These are phyloP conservation scores for Chytriomyces confervae DNA, from an alignment of 192 early-diverging fungal species.

Conservation along the genomic window DNA sequence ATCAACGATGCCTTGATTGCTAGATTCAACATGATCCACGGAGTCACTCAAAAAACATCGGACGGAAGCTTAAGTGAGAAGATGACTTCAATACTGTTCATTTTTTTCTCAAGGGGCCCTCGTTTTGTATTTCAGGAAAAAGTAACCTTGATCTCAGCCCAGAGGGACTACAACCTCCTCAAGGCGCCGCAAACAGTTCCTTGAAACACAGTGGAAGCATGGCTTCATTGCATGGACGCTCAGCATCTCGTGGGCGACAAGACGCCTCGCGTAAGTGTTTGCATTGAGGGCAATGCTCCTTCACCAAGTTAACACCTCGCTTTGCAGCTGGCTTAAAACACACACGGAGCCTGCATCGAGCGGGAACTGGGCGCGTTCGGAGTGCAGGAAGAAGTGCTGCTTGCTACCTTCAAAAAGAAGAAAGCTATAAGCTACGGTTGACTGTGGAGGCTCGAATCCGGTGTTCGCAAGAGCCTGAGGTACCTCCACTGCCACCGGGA, in stretches of 20 bases:
- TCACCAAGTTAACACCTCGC: background rate
- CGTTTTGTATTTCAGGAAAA: too few relatives aligned
- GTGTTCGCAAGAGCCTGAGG: constrained; percentile 13
- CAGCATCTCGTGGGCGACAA: constrained; percentile 14
- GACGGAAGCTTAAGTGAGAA: too few relatives aligned
- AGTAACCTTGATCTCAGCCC: too few relatives aligned
- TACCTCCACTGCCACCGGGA: background rate
- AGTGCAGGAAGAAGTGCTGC: constrained; percentile 35
- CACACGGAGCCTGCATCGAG: constrained; percentile 24
- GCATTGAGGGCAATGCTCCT: background rate
- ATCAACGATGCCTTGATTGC: constrained; percentile 18
- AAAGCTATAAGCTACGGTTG: constrained; percentile 34
- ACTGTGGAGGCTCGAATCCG: constrained; percentile 37
- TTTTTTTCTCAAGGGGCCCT: too few relatives aligned
- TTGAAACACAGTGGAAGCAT: constrained; percentile 21
- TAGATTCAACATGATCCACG: constrained; percentile 27
- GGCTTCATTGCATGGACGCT: constrained; percentile 10
- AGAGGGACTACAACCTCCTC: too few relatives aligned
- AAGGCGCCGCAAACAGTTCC: too few relatives aligned
- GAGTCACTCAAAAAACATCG: background rate
- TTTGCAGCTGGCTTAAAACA: background rate
- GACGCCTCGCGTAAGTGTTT: constrained; percentile 7
- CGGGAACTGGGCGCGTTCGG: constrained; percentile 31
- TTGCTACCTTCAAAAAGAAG: constrained; percentile 38
- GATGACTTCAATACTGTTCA: too few relatives aligned